Evolutionary conservation across 83 land plant species (phyloP).

Genomic region (Thuja plicata): DNA sequence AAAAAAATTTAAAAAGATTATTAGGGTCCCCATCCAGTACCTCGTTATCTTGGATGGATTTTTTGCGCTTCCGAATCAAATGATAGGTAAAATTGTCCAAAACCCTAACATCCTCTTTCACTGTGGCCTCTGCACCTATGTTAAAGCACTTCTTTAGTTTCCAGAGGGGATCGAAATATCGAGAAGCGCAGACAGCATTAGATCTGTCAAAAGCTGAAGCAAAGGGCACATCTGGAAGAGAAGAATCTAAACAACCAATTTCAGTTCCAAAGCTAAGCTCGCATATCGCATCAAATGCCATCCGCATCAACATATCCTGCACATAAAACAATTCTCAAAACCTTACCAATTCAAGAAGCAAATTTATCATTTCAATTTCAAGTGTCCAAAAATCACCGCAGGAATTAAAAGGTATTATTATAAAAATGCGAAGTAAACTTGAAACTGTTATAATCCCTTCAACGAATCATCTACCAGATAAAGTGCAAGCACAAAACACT

Average conservation of each 20-base stretch:
- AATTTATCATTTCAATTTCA: too few species aligned
- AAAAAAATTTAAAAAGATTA: not conserved
- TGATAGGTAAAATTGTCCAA: conserved; percentile 27
- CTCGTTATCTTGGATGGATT: not conserved
- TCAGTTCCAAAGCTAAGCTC: conserved; percentile 37
- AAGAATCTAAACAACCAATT: conserved; percentile 15
- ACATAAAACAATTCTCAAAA: not conserved
- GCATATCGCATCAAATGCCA: conserved; percentile 34
- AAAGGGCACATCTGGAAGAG: conserved; percentile 21
- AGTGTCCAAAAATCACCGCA: too few species aligned
- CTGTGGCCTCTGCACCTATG: conserved; percentile 21
- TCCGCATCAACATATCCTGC: conserved; percentile 36
- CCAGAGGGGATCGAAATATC: conserved; percentile 28
- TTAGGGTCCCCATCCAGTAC: not conserved
- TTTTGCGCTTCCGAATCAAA: conserved; percentile 21
- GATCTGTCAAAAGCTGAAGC: conserved; percentile 30
- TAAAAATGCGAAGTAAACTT: too few species aligned
- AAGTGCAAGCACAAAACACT: too few species aligned
- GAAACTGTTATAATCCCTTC: too few species aligned
- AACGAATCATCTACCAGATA: too few species aligned
- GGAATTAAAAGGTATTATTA: too few species aligned
- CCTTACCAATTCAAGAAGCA: not conserved
- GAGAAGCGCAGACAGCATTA: conserved; percentile 15
- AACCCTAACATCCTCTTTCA: conserved; percentile 11
- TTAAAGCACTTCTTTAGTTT: conserved; percentile 28